Percentiles rank a stretch among this genome's conserved stretches.
phyloP scores from a whole-genome alignment of 371 early-diverging fungal species.

The Batrachochytrium dendrobatidis region DNA sequence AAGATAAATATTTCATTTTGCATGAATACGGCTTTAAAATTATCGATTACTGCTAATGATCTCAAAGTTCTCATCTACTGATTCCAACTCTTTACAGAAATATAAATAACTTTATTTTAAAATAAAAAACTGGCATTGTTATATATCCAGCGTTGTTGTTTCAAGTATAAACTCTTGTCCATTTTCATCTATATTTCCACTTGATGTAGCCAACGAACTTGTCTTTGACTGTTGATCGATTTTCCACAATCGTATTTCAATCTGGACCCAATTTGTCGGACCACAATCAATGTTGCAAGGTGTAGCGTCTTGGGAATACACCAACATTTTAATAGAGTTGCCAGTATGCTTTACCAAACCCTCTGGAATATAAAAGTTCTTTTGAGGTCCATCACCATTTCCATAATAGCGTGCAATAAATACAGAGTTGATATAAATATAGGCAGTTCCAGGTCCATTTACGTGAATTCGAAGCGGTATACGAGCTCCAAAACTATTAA shows the following conservation, averaged over 20 bases:
- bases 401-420: constrained; percentile 68
- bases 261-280: constrained; percentile 14
- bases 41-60: too few species aligned
- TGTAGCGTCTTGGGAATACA: constrained; percentile 6
- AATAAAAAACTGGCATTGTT: too few species aligned
- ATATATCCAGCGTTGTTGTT: too few species aligned
- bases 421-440: constrained; percentile 53
- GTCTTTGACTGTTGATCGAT: not conserved
- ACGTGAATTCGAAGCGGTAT: constrained; percentile 60
- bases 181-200: constrained; percentile 10
- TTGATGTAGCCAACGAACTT: constrained; percentile 1
- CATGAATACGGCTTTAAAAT: too few species aligned
- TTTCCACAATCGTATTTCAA: constrained; percentile 19
- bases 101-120: too few species aligned
- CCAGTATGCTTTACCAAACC: constrained; percentile 5
- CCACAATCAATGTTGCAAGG: not conserved
- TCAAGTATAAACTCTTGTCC: too few species aligned
- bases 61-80: too few species aligned
- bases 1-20: too few species aligned
- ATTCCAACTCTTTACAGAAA: too few species aligned
- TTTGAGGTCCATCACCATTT: constrained; percentile 64
- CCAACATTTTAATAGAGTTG: constrained; percentile 9
- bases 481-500: constrained; percentile 4
- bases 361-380: constrained; percentile 57
- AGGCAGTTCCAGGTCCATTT: constrained; percentile 57